Evolutionary conservation across 352 stramenopile genomes (phyloP).

Genomic region (Globisporangium acanthophoron): DNA sequence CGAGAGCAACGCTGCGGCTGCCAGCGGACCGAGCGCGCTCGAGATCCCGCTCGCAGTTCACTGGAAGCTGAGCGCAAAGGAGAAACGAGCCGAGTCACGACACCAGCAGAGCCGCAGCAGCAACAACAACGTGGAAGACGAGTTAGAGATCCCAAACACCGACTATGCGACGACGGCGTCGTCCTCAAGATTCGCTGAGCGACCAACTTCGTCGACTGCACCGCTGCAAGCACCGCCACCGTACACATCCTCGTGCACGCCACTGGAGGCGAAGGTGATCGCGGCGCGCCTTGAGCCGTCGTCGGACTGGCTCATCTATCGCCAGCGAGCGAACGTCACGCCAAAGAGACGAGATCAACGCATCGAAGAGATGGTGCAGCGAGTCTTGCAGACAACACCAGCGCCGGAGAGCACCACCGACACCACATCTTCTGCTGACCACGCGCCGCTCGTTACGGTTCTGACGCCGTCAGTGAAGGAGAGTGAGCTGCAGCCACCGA

Average conservation of each 20-base stretch:
- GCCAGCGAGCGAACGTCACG: conserved; percentile 33
- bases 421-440: not conserved
- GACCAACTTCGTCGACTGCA: not conserved
- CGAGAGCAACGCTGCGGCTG: not conserved
- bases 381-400: conserved; percentile 13
- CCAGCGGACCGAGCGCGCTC: not conserved
- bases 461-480: conserved; percentile 4
- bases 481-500: conserved; percentile 6
- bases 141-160: not conserved
- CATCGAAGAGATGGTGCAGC: conserved; percentile 38
- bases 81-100: not conserved
- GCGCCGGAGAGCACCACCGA: not conserved
- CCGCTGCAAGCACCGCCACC: not conserved
- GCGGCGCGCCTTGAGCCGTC: conserved; percentile 23
- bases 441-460: not conserved
- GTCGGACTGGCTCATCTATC: conserved; percentile 60
- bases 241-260: conserved; percentile 3
- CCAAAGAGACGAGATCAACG: conserved; percentile 34
- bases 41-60: conserved; percentile 1
- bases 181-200: too few species aligned
- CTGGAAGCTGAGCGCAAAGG: conserved; percentile 1
- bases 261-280: conserved; percentile 16
- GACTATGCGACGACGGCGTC: not conserved
- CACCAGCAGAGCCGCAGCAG: not conserved
- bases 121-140: not conserved